Base-by-base conservation (phyloP, 306 rosid genomes). In the Ziziphus jujuba region DNA sequence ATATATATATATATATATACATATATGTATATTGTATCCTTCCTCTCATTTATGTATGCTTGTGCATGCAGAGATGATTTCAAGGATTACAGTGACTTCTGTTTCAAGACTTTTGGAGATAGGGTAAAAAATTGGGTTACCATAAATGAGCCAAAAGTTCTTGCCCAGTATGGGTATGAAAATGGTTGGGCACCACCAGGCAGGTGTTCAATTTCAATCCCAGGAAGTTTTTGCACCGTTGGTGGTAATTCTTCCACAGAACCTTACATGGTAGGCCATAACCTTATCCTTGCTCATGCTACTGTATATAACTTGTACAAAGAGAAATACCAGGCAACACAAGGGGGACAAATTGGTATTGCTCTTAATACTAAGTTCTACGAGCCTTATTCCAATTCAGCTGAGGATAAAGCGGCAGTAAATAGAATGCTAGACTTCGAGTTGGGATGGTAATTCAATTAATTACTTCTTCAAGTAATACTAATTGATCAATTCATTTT, bases 71-170 rank as follows among this genome's bases (percentile, higher is more conserved):
- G 87, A 72, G 58, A 67, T 24, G 64, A 71, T 59, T 77, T 58
- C 67, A 74, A 71, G 56, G 76, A 77, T 48, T 84, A 64, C n/a
- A 16, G 81, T 61, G 81, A 80, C 1, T 70, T 86, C 19, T 73
- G 76, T 62, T 87, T 71, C 82, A 79, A 76, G 69, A 65, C 72
- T 0, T 87, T 73, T 56, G 87, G 91, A 0, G 89, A 87, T 5
- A 61, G 89, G 28, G 91, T 87, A 0, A 84, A 84, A 19, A 38
- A 62, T 54, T 87, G 91, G 89, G 79, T 59, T 2, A 86, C 91
- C 28, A 16, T 86, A 19, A 86, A 81, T 35, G 87, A 86, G 71
- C 89, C 88, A 0, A 62, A 4, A 0, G 43, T 21, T 56, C 0
- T 50, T 3, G 69, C 63, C 5, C 47, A 2, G 21, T 67, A 25